phyloP scores from a whole-genome alignment of 495 filamentous ascomycete species.

The Penicillium cataractarum region DNA sequence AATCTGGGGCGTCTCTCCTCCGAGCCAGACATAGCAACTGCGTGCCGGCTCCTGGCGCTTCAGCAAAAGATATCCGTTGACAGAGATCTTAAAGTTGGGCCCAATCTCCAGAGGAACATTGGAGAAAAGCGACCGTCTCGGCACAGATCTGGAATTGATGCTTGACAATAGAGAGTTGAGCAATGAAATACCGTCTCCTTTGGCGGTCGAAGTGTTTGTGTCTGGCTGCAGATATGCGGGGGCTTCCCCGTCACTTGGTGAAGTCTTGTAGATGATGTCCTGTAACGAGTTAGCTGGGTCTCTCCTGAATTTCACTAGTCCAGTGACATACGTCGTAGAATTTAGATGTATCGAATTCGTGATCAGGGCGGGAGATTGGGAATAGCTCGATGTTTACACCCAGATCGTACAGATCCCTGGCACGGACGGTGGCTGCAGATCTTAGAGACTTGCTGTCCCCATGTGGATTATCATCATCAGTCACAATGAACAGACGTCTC shows the following conservation, averaged over 20 bases:
- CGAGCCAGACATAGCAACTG: slow-evolving; percentile 83
- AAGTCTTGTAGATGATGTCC: slow-evolving; percentile 78
- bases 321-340: slow-evolving; percentile 80
- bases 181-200: slow-evolving; percentile 76
- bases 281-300: slow-evolving; percentile 34
- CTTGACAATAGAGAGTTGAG: slow-evolving; percentile 82
- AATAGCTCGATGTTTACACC: slow-evolving; percentile 94
- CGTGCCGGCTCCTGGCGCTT: slow-evolving; percentile 79
- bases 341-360: slow-evolving; percentile 78
- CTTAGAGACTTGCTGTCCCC: slow-evolving; percentile 66
- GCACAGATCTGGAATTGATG: slow-evolving; percentile 86
- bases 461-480: slow-evolving; percentile 92
- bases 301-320: background rate
- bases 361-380: slow-evolving; percentile 75
- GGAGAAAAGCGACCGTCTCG: slow-evolving; percentile 85
- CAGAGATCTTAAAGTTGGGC: slow-evolving; percentile 79
- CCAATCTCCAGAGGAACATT: slow-evolving; percentile 85
- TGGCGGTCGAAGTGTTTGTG: slow-evolving; percentile 51
- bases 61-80: slow-evolving; percentile 90
- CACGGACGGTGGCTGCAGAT: slow-evolving; percentile 78
- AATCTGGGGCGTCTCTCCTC: slow-evolving; percentile 80
- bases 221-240: slow-evolving; percentile 55
- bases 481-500: slow-evolving; percentile 89
- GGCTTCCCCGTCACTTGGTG: slow-evolving; percentile 67
- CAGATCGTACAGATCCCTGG: slow-evolving; percentile 94